Base-by-base conservation (phyloP, 73 alveolate species). In the Stentor roeselii region DNA sequence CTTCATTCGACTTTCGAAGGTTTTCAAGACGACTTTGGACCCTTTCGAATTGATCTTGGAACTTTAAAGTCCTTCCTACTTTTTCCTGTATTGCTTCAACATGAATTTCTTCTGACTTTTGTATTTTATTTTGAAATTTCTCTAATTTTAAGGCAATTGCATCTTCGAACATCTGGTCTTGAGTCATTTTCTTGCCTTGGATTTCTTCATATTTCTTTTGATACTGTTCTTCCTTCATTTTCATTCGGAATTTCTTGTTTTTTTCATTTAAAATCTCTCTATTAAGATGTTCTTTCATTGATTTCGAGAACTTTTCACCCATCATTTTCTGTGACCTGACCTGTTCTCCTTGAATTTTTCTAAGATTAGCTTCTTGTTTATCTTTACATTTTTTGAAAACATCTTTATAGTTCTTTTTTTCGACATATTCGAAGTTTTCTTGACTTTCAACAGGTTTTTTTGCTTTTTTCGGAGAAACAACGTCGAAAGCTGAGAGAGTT, bases 211-310 rank as follows among this genome's bases (percentile, higher is more conserved):
- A 21, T 40, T 67, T 67, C 34, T 67, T 32, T 67, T 30, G 21
- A 67, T 21, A 40, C 80, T 27, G 21, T 67, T 67, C 80, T 21
- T 67, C 80, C 11, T 34, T 67, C 34, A 27, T 34, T 2, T 32
- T 67, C 0, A 40, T 40, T 1, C 21, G 41, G 14, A 21, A 27
- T 67, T 2, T 67, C 80, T 34, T 67, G 27, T 27, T 30, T 30
- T 67, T 32, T 67, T 67, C 80, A 67, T 67, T 27, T 30, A 27
- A 15, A 14, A 27, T 67, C 34, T 67, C 80, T 67, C 80, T 67
- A 14, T 30, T 30, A 30, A 30, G 15, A 34, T 67, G 80, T 2
- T 67, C 80, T 32, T 21, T 67, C 80, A 67, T 67, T 1, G 41
- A 21, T 34, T 67, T 67, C 27, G n/a, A 14, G 37, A 34, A 27